Base-by-base conservation (phyloP, 2,329 filamentous ascomycete genomes). In the Fusarium ramigenum region DNA sequence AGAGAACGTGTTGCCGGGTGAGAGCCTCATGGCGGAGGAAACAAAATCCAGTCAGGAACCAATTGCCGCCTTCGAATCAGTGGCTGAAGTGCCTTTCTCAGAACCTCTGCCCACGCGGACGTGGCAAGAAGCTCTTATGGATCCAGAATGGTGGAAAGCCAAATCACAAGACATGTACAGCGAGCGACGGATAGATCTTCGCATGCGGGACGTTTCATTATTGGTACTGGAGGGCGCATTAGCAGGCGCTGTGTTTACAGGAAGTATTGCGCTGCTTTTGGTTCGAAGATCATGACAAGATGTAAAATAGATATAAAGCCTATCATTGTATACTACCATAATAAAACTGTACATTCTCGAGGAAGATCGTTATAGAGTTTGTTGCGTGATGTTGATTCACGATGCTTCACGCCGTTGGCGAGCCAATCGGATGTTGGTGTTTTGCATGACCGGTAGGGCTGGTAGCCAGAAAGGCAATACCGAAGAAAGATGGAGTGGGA, bases 201-300 rank as follows among this genome's bases (percentile, higher is more conserved):
- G 88, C 47, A 93, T 93, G 85, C 87, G 89, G 59, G 93, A 95
- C 76, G 83, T 92, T 37, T 93, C 93, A 5, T 82, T 92, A n/a
- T 84, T 93, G 73, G 91, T 89, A 54, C 82, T 94, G 40, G 89
- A 95, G 81, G 89, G 92, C 61, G 90, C 88, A 12, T 86, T 89
- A 34, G 87, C 89, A 1, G 93, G 93, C n/a, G 92, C 90, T 16
- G 85, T 87, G 1, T 73, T 93, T 21, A 88, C 87, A 59, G 88
- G 87, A 40, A 81, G 88, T 43, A 75, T 92, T 59, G 85, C 86
- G 9, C 72, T 91, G 46, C 77, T 89, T 47, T 73, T 88, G 28
- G 79, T 85, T 53, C 81, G 85, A 65, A 76, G 75, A 63, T 75
- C 74, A 66, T 81, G 73, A 77, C 39, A 57, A 60, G 59, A 66